Evolutionary conservation across 2,329 filamentous ascomycete species (phyloP), one percentile per base, ranked within the genome.

Genomic region (Leptographium lundbergii): DNA sequence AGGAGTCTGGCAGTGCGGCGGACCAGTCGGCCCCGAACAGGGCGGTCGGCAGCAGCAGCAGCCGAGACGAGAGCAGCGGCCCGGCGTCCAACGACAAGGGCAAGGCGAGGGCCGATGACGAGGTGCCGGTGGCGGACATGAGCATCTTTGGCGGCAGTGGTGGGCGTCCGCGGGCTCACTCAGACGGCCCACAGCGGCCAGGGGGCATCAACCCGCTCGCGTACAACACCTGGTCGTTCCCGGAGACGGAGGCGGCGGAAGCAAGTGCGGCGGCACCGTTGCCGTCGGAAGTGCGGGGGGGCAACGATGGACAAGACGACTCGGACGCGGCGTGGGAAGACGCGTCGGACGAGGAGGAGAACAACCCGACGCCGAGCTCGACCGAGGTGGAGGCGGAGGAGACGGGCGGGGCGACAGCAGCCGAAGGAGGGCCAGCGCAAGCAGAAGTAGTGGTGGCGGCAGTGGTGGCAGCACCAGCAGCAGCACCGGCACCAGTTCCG

Each of bases 221-320:
- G 1, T 81, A 81, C 66, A 84, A 84, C 62, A 85, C 72, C 63
- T 86, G 82, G 83, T 77, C 76, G 0, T 85, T 85, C 63, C 71
- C 74, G 13, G 34, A 54, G n/a, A 39, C 36, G 6, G 36, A 39
- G 13, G 14, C 36, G 14, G 36, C 36, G 9, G 36, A 39, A 14
- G 36, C 36, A 39, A 13, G 36, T 17, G 13, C 36, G 17, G 36
- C 36, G 14, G 36, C 36, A 39, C 13, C 10, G 10, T 14, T 13
- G 10, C 34, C 34, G 34, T 36, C 34, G 34, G 27, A 29, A 29
- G 27, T 29, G 27, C 7, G 27, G 27, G 27, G 7, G 27, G 7
- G 27, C 27, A 29, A 29, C 32, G 36, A 39, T 4, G 36, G 36
- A 5, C 36, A 39, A 25, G 47, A 50, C 11, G 19, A n/a, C 9